These are phyloP conservation scores for Allium cepa DNA, from an alignment of 106 monocot species.

Conservation along the genomic window DNA sequence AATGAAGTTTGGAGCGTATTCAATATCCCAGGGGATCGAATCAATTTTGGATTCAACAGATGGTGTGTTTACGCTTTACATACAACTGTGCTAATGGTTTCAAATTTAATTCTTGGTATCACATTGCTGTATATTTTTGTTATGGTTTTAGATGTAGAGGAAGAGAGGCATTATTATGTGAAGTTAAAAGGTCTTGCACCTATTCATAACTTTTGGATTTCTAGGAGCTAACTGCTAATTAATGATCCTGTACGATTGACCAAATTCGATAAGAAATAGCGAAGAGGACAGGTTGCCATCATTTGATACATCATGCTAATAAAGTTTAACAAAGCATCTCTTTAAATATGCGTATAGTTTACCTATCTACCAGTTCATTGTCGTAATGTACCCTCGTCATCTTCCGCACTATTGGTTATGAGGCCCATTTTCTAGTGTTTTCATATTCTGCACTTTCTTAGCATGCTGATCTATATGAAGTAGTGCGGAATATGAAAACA, in stretches of 20 bases:
- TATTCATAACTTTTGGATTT: slow-evolving; percentile 63
- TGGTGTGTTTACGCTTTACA: slow-evolving; percentile 4
- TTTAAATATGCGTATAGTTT: too few relatives aligned
- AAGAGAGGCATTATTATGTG: slow-evolving; percentile 53
- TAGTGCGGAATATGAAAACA: too few relatives aligned
- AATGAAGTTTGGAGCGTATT: slow-evolving; percentile 36
- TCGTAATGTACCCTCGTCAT: too few relatives aligned
- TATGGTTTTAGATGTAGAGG: slow-evolving; percentile 16
- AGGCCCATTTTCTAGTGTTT: too few relatives aligned
- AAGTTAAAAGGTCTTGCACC: slow-evolving; percentile 62
- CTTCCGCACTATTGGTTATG: too few relatives aligned
- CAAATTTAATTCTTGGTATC: neutral
- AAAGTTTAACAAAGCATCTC: neutral
- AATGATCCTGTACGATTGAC: neutral
- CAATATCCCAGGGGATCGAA: slow-evolving; percentile 56
- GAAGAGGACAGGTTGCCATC: slow-evolving; percentile 38
- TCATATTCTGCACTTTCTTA: too few relatives aligned
- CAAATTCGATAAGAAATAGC: slow-evolving; percentile 37
- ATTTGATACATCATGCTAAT: neutral
- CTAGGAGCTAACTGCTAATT: slow-evolving; percentile 13
- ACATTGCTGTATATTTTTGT: slow-evolving; percentile 1
- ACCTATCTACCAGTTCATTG: too few relatives aligned
- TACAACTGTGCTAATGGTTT: neutral
- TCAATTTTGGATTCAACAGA: slow-evolving; percentile 40
- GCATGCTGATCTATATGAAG: too few relatives aligned